Percentiles rank a stretch among this genome's conserved stretches.
phyloP scores from a whole-genome alignment of 2,329 filamentous ascomycete genomes.

The Arthrobotrys pseudoclavata region DNA sequence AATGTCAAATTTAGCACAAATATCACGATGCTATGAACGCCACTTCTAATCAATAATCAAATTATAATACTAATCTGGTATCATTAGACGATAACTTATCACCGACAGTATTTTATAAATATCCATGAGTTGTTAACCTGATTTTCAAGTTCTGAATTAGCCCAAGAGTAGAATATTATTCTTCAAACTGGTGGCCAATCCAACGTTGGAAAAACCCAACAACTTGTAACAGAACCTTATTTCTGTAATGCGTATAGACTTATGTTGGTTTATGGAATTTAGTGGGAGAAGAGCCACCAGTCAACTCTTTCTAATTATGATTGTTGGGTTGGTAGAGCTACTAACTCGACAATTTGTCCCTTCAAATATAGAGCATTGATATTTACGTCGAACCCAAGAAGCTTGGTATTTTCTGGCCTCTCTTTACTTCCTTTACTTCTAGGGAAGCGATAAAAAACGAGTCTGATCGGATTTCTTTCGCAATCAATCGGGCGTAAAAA shows the following conservation, averaged over 20 bases:
- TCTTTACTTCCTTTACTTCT: too few species aligned
- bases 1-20: neutral
- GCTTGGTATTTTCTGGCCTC: too few species aligned
- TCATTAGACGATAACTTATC: neutral
- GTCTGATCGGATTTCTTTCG: too few species aligned
- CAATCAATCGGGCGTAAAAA: too few species aligned
- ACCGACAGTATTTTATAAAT: neutral
- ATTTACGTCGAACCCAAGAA: neutral
- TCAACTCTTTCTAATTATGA: neutral
- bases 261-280: neutral
- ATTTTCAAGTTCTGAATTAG: too few species aligned
- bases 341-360: neutral
- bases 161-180: too few species aligned
- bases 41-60: neutral
- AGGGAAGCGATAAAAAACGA: too few species aligned
- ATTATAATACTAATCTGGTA: neutral
- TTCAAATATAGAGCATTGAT: neutral
- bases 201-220: too few species aligned
- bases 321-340: neutral
- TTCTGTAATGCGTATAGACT: neutral
- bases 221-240: neutral
- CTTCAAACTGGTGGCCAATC: too few species aligned
- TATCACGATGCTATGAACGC: neutral
- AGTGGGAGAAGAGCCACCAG: neutral
- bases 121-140: neutral